phyloP scores from a whole-genome alignment of 2,329 filamentous ascomycete genomes.

The Fusarium heterosporum region DNA sequence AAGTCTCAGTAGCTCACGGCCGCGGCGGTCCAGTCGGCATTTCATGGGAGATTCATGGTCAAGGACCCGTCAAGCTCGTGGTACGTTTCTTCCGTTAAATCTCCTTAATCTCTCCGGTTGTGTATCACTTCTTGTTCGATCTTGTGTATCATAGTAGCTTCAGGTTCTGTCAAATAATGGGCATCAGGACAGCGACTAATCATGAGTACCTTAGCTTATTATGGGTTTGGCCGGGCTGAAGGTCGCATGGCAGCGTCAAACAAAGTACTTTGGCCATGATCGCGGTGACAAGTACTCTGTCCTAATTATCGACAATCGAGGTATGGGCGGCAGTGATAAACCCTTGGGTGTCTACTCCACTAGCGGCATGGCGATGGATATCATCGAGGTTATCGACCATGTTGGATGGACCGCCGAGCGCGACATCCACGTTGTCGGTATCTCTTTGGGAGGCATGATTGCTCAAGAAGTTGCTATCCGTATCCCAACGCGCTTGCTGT shows the following conservation, averaged over 20 bases:
- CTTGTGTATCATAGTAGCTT: not conserved
- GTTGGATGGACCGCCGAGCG: constrained; percentile 72
- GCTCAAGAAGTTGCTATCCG: constrained; percentile 78
- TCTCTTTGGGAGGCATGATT: constrained; percentile 93
- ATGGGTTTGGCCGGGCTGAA: constrained; percentile 80
- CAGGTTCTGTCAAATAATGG: not conserved
- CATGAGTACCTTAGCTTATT: constrained; percentile 77
- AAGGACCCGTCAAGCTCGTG: constrained; percentile 76
- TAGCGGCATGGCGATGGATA: constrained; percentile 84
- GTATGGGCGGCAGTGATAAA: constrained; percentile 83
- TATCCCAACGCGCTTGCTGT: constrained; percentile 65
- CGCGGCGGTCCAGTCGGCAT: constrained; percentile 82
- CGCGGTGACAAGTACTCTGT: constrained; percentile 75
- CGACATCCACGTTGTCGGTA: constrained; percentile 76
- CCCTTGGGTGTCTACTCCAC: constrained; percentile 83
- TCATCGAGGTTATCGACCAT: constrained; percentile 75
- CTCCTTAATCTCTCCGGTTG: constrained; percentile 18
- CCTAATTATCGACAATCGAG: constrained; percentile 85
- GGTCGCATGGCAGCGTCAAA: constrained; percentile 84
- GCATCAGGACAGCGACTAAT: not conserved
- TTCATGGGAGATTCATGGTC: constrained; percentile 83
- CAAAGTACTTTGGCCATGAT: constrained; percentile 82
- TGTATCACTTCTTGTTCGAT: constrained; percentile 1
- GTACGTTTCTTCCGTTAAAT: constrained; percentile 63
- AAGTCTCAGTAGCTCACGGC: constrained; percentile 71